phyloP scores from a whole-genome alignment of 805 yeast species.

The Saturnispora ahearnii region DNA sequence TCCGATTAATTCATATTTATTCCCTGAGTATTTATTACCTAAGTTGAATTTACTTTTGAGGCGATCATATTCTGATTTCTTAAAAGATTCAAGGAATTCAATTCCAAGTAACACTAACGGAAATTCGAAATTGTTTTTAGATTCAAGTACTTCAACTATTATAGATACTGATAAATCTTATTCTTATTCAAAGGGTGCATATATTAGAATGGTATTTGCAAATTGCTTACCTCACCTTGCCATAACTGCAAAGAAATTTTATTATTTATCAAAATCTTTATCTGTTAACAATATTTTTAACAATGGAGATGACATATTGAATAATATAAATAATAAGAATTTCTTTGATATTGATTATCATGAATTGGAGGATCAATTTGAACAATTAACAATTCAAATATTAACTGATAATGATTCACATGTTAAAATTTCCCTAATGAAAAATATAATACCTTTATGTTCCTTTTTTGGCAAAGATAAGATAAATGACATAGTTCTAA shows the following conservation, averaged over 20 bases:
- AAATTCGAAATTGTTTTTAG: not conserved
- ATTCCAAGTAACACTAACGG: not conserved
- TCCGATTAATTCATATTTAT: conserved; percentile 66
- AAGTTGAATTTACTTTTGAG: conserved; percentile 41
- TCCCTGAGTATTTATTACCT: conserved; percentile 78
- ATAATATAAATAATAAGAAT: conserved; percentile 21
- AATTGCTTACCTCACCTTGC: conserved; percentile 68
- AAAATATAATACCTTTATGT: conserved; percentile 69
- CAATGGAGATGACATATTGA: not conserved
- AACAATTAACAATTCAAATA: conserved; percentile 51
- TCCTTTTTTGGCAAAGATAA: conserved; percentile 77
- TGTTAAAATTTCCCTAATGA: conserved; percentile 63
- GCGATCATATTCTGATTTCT: conserved; percentile 25
- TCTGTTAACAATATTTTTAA: not conserved
- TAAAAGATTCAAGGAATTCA: not conserved
- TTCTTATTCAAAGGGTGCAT: conserved; percentile 17
- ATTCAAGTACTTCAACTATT: not conserved
- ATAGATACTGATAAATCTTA: not conserved
- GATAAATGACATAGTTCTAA: conserved; percentile 79
- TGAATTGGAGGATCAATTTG: conserved; percentile 46
- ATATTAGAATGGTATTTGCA: conserved; percentile 62
- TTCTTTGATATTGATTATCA: conserved; percentile 33
- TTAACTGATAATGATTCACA: conserved; percentile 59
- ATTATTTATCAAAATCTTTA: conserved; percentile 49
- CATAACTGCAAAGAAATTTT: conserved; percentile 49